Evolutionary conservation across 2,329 filamentous ascomycete genomes (phyloP).

Genomic region (Fusarium foetens): DNA sequence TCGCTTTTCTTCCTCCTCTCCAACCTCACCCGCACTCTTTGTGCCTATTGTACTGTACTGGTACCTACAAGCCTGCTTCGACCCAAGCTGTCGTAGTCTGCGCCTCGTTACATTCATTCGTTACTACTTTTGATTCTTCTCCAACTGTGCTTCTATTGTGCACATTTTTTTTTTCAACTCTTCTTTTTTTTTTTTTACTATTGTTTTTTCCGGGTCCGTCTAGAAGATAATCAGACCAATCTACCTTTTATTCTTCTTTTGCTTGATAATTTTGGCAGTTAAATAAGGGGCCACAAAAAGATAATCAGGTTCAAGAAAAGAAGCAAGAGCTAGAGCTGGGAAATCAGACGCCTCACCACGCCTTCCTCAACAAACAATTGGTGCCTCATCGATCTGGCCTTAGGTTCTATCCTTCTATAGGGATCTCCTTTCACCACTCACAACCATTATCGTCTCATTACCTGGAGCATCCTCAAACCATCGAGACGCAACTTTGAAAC

Average conservation of each 20-base stretch:
- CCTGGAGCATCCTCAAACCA: conserved; percentile 33
- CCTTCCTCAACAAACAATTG: conserved; percentile 19
- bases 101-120: conserved; percentile 34
- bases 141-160: conserved; percentile 2
- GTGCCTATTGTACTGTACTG: conserved; percentile 15
- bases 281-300: conserved; percentile 8
- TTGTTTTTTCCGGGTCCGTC: conserved; percentile 13
- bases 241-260: conserved; percentile 14
- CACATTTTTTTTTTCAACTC: conserved; percentile 1
- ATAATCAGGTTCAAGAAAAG: conserved; percentile 16
- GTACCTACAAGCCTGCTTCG: conserved; percentile 35
- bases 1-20: conserved; percentile 16
- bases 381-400: conserved; percentile 26
- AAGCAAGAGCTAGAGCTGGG: conserved; percentile 6
- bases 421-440: neutral
- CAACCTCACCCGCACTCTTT: conserved; percentile 30
- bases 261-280: conserved; percentile 29
- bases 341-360: conserved; percentile 22
- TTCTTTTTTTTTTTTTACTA: neutral
- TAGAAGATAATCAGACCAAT: conserved; percentile 30
- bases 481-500: conserved; percentile 45
- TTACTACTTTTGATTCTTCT: conserved; percentile 26
- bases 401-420: conserved; percentile 4
- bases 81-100: conserved; percentile 39
- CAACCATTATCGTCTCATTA: conserved; percentile 27